A percentile compares a stretch with the other conserved stretches of the same genome.
Evolutionary conservation across 345 rosid species (phyloP).

Genomic region (Salix viminalis): DNA sequence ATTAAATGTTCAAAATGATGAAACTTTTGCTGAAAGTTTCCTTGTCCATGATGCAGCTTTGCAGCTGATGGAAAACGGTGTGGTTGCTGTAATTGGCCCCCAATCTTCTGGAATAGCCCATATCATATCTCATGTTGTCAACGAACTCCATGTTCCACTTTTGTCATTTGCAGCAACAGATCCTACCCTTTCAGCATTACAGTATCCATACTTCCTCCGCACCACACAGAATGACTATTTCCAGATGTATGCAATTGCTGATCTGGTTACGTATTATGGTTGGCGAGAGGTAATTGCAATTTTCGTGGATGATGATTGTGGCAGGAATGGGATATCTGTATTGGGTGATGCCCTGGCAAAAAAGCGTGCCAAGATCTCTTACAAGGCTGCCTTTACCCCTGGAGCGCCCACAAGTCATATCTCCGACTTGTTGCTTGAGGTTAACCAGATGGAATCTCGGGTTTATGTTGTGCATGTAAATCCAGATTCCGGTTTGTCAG

Average conservation of each 20-base stretch:
- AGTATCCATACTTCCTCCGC: conserved; percentile 64
- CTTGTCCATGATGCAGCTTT: conserved; percentile 56
- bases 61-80: conserved; percentile 72
- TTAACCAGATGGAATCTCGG: conserved; percentile 74
- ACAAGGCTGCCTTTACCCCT: conserved; percentile 67
- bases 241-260: conserved; percentile 88
- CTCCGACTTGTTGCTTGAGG: conserved; percentile 48
- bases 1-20: background rate
- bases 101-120: conserved; percentile 93
- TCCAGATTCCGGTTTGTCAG: conserved; percentile 71
- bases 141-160: conserved; percentile 63
- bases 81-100: conserved; percentile 78
- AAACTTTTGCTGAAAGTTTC: conserved; percentile 29
- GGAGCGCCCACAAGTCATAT: conserved; percentile 43
- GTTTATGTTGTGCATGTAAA: conserved; percentile 84
- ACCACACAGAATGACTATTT: conserved; percentile 55
- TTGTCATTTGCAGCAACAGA: conserved; percentile 72
- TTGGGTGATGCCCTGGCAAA: conserved; percentile 73
- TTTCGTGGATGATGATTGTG: conserved; percentile 87
- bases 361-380: conserved; percentile 66
- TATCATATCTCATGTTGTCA: conserved; percentile 64
- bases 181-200: conserved; percentile 54
- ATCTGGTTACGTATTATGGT: conserved; percentile 47
- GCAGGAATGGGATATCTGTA: conserved; percentile 69
- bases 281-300: conserved; percentile 88